Percentiles rank a stretch among this genome's conserved stretches.
Evolutionary conservation across 208 protist genomes (phyloP).

Genomic region (Entamoeba histolytica): DNA sequence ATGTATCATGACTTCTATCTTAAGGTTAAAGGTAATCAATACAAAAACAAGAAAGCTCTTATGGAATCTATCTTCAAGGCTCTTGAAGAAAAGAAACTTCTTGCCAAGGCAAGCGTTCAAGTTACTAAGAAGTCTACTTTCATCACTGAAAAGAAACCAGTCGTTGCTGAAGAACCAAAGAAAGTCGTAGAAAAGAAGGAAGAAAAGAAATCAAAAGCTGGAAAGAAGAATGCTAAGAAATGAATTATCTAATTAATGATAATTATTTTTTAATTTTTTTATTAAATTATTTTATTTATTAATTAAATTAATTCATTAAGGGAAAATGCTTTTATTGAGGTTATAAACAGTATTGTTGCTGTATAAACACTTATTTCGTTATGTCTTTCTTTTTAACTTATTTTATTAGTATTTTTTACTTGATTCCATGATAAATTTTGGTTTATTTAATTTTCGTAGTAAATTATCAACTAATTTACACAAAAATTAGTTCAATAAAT

Average conservation of each 20-base stretch:
- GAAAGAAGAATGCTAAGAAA: neutral
- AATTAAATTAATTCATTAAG: no score
- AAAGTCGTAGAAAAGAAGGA: neutral
- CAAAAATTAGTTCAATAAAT: no score
- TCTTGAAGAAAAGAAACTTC: neutral
- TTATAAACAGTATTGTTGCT: no score
- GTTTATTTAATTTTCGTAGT: no score
- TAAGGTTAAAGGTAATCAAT: constrained; percentile 84
- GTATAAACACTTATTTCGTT: no score
- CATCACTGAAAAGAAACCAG: neutral
- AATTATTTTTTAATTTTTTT: neutral
- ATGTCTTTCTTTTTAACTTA: no score
- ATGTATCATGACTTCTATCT: constrained; percentile 44
- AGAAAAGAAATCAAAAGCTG: neutral
- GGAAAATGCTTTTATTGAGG: no score
- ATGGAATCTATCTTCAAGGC: constrained; percentile 88
- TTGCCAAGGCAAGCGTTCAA: neutral
- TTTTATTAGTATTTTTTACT: no score
- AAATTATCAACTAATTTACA: no score
- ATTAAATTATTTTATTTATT: neutral
- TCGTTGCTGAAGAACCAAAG: neutral
- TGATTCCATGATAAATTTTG: no score
- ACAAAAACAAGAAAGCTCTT: constrained; percentile 95
- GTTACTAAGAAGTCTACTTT: neutral
- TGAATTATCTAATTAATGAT: neutral